Base-by-base conservation (phyloP, 148 eudicot species). In the Cornus suecica region DNA sequence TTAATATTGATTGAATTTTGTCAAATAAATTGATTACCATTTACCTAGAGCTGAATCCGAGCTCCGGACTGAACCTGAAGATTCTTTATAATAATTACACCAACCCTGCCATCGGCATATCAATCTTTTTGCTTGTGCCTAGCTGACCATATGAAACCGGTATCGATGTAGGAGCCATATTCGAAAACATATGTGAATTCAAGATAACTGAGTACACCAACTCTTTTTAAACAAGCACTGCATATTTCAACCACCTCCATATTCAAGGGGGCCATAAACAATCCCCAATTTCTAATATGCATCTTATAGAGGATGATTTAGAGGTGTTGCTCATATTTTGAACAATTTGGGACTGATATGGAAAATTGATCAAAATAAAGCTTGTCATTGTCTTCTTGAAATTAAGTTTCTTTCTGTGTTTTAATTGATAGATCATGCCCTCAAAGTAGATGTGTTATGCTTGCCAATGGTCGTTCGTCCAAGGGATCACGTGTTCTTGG, bases 31-130 rank as follows among this genome's bases (percentile, higher is more conserved):
- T n/a, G n/a, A n/a, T n/a, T n/a, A n/a, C 99, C 77, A 84, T 81
- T 73, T 95, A 98, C 78, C 94, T 88, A 10, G 99, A 93, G 67
- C 76, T 95, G 99, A 68, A 95, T 95, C 86, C 88, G 93, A 54
- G 99, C 97, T 45, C 99, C 99, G 31, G 99, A 95, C 62, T 93
- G 97, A 68, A 68, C 75, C 81, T 95, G 99, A 76, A 95, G 92
- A 62, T 93, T 87, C 72, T 93, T 91, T n/a, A 95, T 95, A 64
- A 95, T 95, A 68, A 95, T 95, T 70, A 95, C 97, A 78, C 99
- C 99, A 68, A 95, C 99, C 68, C 96, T 87, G 4, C 93, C 93
- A 82, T 91, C 91, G 14, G 99, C 31, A 95, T 81, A 75, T 95
- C 94, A 58, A 95, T 93, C 82, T 82, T 90, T 85, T 86, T 95